Evolutionary conservation across 1,139 yeast species (phyloP).

Genomic region (Lodderomyces orthopsilosis): DNA sequence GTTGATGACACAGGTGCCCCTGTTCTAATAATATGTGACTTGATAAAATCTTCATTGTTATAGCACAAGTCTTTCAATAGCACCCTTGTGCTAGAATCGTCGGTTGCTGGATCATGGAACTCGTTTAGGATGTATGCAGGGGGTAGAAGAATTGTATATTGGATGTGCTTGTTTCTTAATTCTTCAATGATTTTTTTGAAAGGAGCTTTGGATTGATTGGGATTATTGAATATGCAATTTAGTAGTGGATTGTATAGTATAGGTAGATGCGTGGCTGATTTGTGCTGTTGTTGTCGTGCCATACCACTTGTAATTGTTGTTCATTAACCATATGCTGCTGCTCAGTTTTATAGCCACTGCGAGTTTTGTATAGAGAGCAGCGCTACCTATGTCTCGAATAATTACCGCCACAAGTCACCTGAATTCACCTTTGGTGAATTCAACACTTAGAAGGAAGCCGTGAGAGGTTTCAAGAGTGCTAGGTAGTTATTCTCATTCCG

Average conservation of each 20-base stretch:
- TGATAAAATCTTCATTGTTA: conserved; percentile 59
- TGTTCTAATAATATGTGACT: conserved; percentile 61
- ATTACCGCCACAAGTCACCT: not conserved
- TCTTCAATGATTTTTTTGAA: conserved; percentile 46
- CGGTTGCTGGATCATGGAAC: conserved; percentile 49
- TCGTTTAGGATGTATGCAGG: conserved; percentile 51
- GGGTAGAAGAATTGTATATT: conserved; percentile 61
- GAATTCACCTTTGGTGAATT: too few species aligned
- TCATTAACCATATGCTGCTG: too few species aligned
- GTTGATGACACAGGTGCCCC: conserved; percentile 32
- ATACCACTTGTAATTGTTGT: conserved; percentile 5
- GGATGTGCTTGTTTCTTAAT: conserved; percentile 40
- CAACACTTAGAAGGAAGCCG: too few species aligned
- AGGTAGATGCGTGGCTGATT: conserved; percentile 26
- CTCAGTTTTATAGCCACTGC: not conserved
- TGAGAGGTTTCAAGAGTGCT: too few species aligned
- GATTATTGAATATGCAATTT: conserved; percentile 67
- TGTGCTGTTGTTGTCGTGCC: conserved; percentile 8
- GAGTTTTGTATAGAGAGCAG: not conserved
- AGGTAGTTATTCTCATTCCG: too few species aligned
- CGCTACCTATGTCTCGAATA: not conserved
- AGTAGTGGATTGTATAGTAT: conserved; percentile 61
- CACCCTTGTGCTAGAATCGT: conserved; percentile 23
- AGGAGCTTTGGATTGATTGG: conserved; percentile 50
- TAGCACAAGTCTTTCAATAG: conserved; percentile 57